Evolutionary conservation across 2,329 filamentous ascomycete genomes (phyloP), one percentile per base, ranked within the genome.

Genomic region (Ceratocystis destructans): DNA sequence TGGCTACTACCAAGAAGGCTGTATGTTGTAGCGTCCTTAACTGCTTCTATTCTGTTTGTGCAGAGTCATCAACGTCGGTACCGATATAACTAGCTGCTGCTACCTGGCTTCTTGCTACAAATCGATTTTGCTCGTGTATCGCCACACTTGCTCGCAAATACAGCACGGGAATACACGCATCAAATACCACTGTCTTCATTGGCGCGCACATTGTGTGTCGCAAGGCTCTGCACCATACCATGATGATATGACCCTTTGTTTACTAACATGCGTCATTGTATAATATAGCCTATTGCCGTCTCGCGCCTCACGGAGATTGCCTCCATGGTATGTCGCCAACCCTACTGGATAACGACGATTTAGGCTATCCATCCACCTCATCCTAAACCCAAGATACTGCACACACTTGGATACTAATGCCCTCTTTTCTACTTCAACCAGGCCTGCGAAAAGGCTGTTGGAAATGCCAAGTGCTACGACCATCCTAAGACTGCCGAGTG

Each of bases 301-400:
- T 86, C 85, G 73, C 82, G 90, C 70, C 83, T 96, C 71, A 88
- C 87, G 79, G 89, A 94, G 79, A 93, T 96, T 75, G 87, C 89
- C 71, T 86, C 84, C 74, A 88, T 93, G 80, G 89, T 93, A 82
- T 73, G 84, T 79, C 68, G 17, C 37, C 37, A 41, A 41, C 15
- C 50, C 50, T 66, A 67, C 67, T 33, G n/a, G 41, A 25, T n/a
- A 64, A 45, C 48, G 15, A 41, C 12, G 20, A 25, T 17, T 20
- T 41, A 5, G 37, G 37, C 37, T 41, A 5, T 41, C 20, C 7
- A 48, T 25, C 20, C 8, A 31, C 28, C n/a, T 53, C 15, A 22
- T 8, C 15, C 10, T 15, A 15, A 25, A 22, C 22, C 1, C 1
- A 28, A 3, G 25, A 15, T 17, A 25, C 20, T 15, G 2, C n/a